Conservation (phyloP, 2,329 filamentous ascomycete genomes). For the Aspergillus bombycis region DNA sequence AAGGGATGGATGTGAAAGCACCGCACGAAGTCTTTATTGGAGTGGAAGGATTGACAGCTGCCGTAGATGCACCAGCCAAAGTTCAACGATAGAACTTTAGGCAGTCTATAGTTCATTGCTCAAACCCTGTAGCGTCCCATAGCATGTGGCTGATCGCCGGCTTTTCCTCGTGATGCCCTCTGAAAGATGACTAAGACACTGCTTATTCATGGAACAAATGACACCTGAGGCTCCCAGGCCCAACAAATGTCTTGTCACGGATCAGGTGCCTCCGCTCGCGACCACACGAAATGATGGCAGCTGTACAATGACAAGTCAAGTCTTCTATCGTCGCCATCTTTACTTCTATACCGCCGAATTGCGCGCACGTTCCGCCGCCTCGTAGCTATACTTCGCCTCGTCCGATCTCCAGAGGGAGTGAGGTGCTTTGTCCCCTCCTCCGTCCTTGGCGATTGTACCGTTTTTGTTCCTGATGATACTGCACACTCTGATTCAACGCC, state of each 20-base stretch:
- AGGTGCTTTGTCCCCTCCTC: conserved; percentile 17
- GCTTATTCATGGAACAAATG: neutral
- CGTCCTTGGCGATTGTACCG: conserved; percentile 24
- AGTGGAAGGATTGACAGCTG: neutral
- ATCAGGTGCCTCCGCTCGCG: conserved; percentile 16
- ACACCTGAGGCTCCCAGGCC: conserved; percentile 7
- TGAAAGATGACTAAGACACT: neutral
- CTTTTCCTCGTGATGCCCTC: neutral
- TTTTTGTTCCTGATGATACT: conserved; percentile 30
- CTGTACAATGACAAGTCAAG: conserved; percentile 8
- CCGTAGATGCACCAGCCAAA: neutral
- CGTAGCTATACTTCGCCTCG: neutral
- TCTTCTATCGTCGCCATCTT: neutral
- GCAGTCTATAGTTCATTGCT: neutral
- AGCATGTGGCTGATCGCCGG: neutral
- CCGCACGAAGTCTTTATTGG: too few relatives aligned
- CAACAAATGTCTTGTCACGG: conserved; percentile 11
- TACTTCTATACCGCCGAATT: neutral
- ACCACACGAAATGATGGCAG: conserved; percentile 15
- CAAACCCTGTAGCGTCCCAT: neutral
- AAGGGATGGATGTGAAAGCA: neutral
- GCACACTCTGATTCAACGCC: conserved; percentile 15
- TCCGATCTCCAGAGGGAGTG: conserved; percentile 9
- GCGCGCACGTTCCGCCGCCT: neutral
- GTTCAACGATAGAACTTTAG: neutral